Conservation (phyloP, 768 basidiomycete genomes). For the Mycena chlorophos region DNA sequence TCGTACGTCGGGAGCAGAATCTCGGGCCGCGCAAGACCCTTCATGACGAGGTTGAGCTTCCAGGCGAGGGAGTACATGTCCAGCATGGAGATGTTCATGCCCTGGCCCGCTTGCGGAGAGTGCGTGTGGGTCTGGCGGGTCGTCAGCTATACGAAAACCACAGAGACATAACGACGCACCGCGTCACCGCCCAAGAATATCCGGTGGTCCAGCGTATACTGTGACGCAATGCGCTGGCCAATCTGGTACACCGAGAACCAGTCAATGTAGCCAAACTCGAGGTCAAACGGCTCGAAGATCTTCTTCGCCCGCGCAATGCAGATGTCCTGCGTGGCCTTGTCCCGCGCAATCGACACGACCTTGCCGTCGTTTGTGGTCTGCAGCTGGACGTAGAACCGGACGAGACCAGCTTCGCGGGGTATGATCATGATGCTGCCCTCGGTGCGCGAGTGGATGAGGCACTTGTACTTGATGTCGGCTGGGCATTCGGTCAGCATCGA, state of each 20-base stretch:
- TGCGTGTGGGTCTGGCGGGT: constrained; percentile 23
- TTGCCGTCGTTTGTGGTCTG: constrained; percentile 15
- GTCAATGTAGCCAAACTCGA: constrained; percentile 30
- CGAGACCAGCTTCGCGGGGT: constrained; percentile 48
- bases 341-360: constrained; percentile 18
- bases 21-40: constrained; percentile 20
- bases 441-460: constrained; percentile 46
- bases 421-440: constrained; percentile 51
- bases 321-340: constrained; percentile 21
- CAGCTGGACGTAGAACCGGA: constrained; percentile 55
- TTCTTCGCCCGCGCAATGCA: constrained; percentile 25
- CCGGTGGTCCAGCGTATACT: constrained; percentile 34
- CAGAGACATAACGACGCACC: constrained; percentile 9
- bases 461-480: constrained; percentile 49
- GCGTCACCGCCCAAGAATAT: constrained; percentile 45
- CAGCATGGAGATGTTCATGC: constrained; percentile 34
- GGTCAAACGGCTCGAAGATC: constrained; percentile 25
- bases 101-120: constrained; percentile 34
- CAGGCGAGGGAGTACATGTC: constrained; percentile 22
- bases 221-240: constrained; percentile 43
- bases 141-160: not conserved
- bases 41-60: constrained; percentile 24
- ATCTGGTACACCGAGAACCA: constrained; percentile 43
- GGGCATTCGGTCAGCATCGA: not conserved
- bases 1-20: constrained; percentile 33